phyloP scores from a whole-genome alignment of 345 rosid species.

The Euphorbia pulcherrima region DNA sequence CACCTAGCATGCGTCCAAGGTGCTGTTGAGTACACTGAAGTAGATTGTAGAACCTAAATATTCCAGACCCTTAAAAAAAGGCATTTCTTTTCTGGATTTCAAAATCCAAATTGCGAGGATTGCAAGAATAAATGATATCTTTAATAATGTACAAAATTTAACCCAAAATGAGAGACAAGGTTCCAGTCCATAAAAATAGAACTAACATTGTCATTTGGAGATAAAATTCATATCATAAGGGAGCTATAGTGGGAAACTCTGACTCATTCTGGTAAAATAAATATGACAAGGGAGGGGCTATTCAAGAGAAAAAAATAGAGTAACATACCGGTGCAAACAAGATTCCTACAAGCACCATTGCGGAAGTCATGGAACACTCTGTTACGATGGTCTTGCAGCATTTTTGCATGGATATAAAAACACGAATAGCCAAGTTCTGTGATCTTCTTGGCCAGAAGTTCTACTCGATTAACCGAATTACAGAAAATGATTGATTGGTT shows the following conservation, averaged over 20 bases:
- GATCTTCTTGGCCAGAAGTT: slow-evolving; percentile 94
- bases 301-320: neutral
- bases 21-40: no score
- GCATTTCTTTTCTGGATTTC: neutral
- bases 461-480: slow-evolving; percentile 98
- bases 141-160: neutral
- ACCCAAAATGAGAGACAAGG: neutral
- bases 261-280: neutral
- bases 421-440: slow-evolving; percentile 99
- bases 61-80: neutral
- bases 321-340: slow-evolving; percentile 92
- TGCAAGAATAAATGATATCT: neutral
- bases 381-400: slow-evolving; percentile 99
- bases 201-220: neutral
- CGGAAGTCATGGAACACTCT: slow-evolving; percentile 99
- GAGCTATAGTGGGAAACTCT: neutral
- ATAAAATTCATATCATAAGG: neutral
- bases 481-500: slow-evolving; percentile 98
- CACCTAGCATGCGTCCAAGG: no score
- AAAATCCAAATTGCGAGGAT: neutral
- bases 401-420: slow-evolving; percentile 96
- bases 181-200: neutral
- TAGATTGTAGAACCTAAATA: no score
- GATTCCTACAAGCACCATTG: slow-evolving; percentile 99
- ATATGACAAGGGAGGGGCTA: neutral